Base-by-base conservation (phyloP, 106 monocot genomes). In the Phalaenopsis aphrodite region DNA sequence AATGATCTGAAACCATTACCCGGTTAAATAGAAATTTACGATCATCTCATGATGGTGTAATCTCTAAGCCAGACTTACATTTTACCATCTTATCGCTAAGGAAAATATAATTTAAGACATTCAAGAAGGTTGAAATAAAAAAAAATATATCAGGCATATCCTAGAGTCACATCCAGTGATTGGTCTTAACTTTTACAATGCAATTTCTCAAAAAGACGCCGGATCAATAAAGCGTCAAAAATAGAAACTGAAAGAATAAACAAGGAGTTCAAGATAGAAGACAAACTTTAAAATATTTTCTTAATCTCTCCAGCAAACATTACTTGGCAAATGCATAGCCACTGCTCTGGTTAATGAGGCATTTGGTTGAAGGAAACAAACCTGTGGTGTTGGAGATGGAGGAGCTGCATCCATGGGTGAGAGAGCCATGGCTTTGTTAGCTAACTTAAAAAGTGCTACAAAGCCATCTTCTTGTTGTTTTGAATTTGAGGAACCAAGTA, bases 341-440 rank as follows among this genome's bases (percentile, higher is more conserved):
- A 41, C 16, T 73, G 68, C 68, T 36, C 68, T 69, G 42, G 9
- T 42, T 73, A 42, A 5, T 19, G 42, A 18, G 19, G 41, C 19
- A 19, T 45, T 12, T 45, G 43, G 19, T 74, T 45, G 43, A 19
- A 42, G 17, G 43, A 52, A 45, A 55, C 72, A 65, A 82, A 97
- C 97, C 94, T 94, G 91, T 17, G 94, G 94, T 76, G 89, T 99
- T 78, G 99, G 99, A 36, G 99, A 95, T 72, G 88, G 95, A 85
- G 99, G 95, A n/a, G 93, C 93, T 78, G 94, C 89, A 86, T 99
- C 95, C 80, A 99, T 80, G 3, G 93, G 87, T 88, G 95, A 99
- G 52, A 91, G 88, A 80, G 91, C 56, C 76, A 85, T 89, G 72
- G 91, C 89, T 82, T 99, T 95, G 82, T 93, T 99, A 67, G 93